Base-by-base conservation (phyloP, 441 rosid genomes). In the Isatis lusitanica region DNA sequence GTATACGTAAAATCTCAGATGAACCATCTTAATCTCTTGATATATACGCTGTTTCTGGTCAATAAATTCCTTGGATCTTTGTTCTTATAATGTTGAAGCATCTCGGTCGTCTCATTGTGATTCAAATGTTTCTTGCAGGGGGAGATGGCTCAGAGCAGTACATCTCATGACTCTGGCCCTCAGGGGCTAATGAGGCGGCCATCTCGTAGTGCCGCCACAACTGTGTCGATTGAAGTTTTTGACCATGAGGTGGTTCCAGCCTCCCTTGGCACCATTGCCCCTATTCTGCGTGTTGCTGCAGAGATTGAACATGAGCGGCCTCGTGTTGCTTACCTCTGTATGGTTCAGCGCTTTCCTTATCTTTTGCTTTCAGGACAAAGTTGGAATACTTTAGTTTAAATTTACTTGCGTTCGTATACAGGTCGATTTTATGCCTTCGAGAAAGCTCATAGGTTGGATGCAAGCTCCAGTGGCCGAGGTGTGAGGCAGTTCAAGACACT, bases 261-360 rank as follows among this genome's bases (percentile, higher is more conserved):
- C 47, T 91, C 98, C 17, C 87, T 93, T 42, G 86, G 89, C 74
- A 85, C 88, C 84, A 89, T 95, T 62, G 90, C 90, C 56, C 97
- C 97, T 9, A 85, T 96, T 68, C 97, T 96, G 56, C 98, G 97
- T 60, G 83, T 91, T 47, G 98, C 99, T 56, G 84, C 80, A 8
- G 99, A 96, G 85, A 90, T 96, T 79, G 88, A 93, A 71, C 80
- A 83, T 36, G 98, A 93, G 79, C 97, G 97, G 13, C 98, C 99
- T 73, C 97, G 99, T 21, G 98, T 93, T 16, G 93, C 98, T 44
- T 96, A 91, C 71, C 95, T 93, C 62, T 96, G 98, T 96, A 81
- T 63, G 85, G 40, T 33, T 55, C 47, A 51, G n/a, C 26, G 1
- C 10, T 51, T 48, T 42, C 35, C 30, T 30, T 53, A 3, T 16